Percentiles rank a stretch among this genome's conserved stretches.
Evolutionary conservation across 257 asterid genomes (phyloP).

Genomic region (Scutellaria minor): DNA sequence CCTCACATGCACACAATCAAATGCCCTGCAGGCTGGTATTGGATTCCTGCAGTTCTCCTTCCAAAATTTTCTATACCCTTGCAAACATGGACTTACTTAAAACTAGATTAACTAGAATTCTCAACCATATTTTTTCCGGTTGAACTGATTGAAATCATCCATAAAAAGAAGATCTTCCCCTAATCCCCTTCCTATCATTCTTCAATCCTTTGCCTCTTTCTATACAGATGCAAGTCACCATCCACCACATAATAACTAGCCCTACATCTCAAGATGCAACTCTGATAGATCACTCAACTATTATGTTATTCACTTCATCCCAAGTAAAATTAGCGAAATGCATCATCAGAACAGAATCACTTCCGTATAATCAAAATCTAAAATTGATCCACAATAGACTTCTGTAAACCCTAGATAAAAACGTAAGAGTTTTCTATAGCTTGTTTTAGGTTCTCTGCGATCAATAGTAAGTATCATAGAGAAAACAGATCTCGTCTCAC

Average conservation of each 20-base stretch:
- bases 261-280: neutral
- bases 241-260: slow-evolving; percentile 17
- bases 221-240: slow-evolving; percentile 15
- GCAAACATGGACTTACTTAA: slow-evolving; percentile 1
- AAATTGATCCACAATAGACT: slow-evolving; percentile 19
- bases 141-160: slow-evolving; percentile 9
- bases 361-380: slow-evolving; percentile 5
- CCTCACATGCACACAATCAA: slow-evolving; percentile 8
- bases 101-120: slow-evolving; percentile 10
- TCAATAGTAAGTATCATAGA: slow-evolving; percentile 1
- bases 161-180: slow-evolving; percentile 17
- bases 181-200: neutral
- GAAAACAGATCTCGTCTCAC: slow-evolving; percentile 41
- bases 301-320: neutral
- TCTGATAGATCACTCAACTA: neutral
- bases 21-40: slow-evolving; percentile 6
- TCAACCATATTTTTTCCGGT: neutral
- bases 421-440: neutral
- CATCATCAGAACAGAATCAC: slow-evolving; percentile 26
- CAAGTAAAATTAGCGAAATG: slow-evolving; percentile 1
- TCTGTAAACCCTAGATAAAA: slow-evolving; percentile 27
- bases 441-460: neutral
- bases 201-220: slow-evolving; percentile 7
- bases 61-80: neutral
- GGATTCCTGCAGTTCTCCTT: slow-evolving; percentile 19